Base-by-base conservation (phyloP, 2,329 filamentous ascomycete species). In the Nectriaceae sp. region DNA sequence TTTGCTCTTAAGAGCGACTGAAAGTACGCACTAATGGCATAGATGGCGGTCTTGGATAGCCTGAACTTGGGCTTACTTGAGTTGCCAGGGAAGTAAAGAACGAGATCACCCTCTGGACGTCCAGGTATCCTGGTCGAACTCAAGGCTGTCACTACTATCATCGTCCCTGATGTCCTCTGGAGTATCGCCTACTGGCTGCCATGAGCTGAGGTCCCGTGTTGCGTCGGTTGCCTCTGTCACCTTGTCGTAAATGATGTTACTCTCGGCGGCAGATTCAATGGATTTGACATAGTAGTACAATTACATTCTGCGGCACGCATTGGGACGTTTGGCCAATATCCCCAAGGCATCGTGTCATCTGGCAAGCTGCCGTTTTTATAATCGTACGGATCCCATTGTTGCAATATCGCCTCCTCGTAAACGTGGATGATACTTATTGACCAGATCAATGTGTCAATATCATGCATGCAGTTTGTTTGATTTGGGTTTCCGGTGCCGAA, bases 401-500 rank as follows among this genome's bases (percentile, higher is more conserved):
- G n/a, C n/a, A n/a, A n/a, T 21, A 52, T 21, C 41, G 26, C 39
- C 11, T 52, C 45, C 2, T 37, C 18, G 5, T 51, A 44, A 0
- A 46, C 42, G 15, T 46, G 44, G 6, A 55, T 56, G 4, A 52
- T 24, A 26, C 46, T 54, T 20, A 39, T 54, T 1, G 52, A 52
- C 54, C 54, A 55, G 5, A 55, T 53, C 21, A 56, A 16, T 4
- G 52, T 49, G 43, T 56, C 45, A 3, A 56, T 38, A 4, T 53
- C 42, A 11, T 49, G 42, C 49, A 55, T 50, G 8, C 36, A 26
- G 21, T 46, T 52, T 10, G 54, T 56, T 36, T 49, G 52, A 15
- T 46, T 49, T 5, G 41, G 42, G 21, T 51, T 49, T 1, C 46
- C 52, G 1, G 54, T 56, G 11, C 54, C 52, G 21, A 49, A 53